Evolutionary conservation across 2,329 filamentous ascomycete species (phyloP), one percentile per base, ranked within the genome.

Genomic region (Drechmeria coniospora): DNA sequence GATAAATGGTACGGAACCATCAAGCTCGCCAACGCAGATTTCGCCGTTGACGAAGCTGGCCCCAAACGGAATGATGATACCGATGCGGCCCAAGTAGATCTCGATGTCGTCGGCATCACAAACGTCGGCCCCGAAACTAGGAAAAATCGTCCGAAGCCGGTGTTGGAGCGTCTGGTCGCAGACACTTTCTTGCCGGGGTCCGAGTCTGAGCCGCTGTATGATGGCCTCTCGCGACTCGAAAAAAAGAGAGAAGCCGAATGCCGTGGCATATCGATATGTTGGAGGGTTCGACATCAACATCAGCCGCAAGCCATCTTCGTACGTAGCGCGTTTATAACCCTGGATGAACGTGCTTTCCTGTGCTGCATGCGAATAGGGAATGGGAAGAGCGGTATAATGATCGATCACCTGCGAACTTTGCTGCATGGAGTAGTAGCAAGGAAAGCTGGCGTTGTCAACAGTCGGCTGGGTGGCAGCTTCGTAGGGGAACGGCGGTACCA

Each of bases 81-180:
- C 74, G 17, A 67, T 65, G 27, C 67, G 61, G 22, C 63, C 64
- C 3, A 92, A 54, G 44, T 84, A 90, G 9, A 68, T 61, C 48
- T 90, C 78, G 0, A 84, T 74, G 46, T 90, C 82, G 33, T 80
- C 66, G 0, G 73, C 56, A 43, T 90, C 80, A 39, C 79, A 80
- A 59, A 81, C 90, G 27, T 80, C 69, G 4, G 79, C 79, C 33
- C 78, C 67, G 34, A 75, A 79, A 0, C 71, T 77, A 1, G 66
- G 61, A 6, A 74, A 48, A 21, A 60, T 62, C 36, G 68, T 62
- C 13, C 54, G 54, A 37, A 78, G 57, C 11, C 59, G 55, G 9
- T 49, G 43, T 21, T 61, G 54, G 6, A 74, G 38, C 13, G 51
- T 40, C 5, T 53, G 46, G 15, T 65, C 60, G 12, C 56, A 49